Base-by-base conservation (phyloP, 352 stramenopile genomes). In the Pythium apleroticum region DNA sequence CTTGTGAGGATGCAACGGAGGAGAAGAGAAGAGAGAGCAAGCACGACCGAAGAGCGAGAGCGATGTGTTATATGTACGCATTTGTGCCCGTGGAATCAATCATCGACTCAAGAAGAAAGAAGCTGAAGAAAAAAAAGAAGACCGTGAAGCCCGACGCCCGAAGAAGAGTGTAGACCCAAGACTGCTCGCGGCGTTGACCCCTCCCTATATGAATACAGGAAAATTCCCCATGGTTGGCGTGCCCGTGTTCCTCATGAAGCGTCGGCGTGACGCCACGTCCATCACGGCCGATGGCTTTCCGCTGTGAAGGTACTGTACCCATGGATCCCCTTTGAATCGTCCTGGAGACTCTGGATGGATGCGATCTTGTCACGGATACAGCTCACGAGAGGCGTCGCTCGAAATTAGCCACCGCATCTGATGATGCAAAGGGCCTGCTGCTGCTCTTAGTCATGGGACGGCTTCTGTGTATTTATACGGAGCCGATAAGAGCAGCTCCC, bases 161-260 rank as follows among this genome's bases (percentile, higher is more conserved):
- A 49, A 63, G 30, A 69, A 54, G 48, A 69, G 55, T 60, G 56
- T 63, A 64, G 63, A 64, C 46, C 63, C 43, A 65, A 52, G 52
- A 65, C 39, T 64, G 54, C 52, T 59, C 37, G 46, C 56, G 37
- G 56, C 55, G 53, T 65, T 49, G 43, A 50, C 43, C 43, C 35
- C 43, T 55, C 62, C 56, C 52, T 69, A 69, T 65, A 64, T 65
- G 56, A 69, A 69, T 69, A 69, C 63, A 66, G 41, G 54, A 69
- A n/a, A 57, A 63, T 49, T 58, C 27, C 43, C 19, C 55, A 28
- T 59, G 49, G 19, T 30, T 55, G 43, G 52, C 12, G 15, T n/a
- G 8, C n/a, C 25, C 45, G 11, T 30, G 57, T 39, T 61, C 5
- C 12, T 24, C 31, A 4, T 49, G 39, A 49, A 9, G 8, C n/a